These are phyloP conservation scores for Globisporangium alternatum DNA, from an alignment of 352 stramenopile genomes.

Conservation along the genomic window DNA sequence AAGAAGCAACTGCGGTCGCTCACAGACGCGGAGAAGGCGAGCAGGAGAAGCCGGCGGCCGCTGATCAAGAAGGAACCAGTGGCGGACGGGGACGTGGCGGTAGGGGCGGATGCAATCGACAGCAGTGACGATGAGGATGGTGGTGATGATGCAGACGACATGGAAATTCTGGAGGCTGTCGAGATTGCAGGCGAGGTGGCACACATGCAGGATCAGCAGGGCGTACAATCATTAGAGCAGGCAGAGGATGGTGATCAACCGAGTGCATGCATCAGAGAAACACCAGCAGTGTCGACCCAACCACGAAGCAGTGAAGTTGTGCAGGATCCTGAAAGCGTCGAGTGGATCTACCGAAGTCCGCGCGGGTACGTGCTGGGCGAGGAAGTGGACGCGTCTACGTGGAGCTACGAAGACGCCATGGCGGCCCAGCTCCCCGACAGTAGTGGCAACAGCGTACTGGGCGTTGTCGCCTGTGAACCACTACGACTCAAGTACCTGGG, in stretches of 20 bases:
- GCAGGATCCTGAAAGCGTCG: constrained; percentile 31
- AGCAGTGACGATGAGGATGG: not conserved
- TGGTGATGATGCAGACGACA: not conserved
- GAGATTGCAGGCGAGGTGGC: not conserved
- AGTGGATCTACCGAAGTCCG: constrained; percentile 62
- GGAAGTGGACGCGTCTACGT: constrained; percentile 41
- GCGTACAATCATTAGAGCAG: constrained; percentile 13
- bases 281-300: not conserved
- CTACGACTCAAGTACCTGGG: constrained; percentile 70
- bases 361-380: constrained; percentile 58
- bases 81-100: not conserved
- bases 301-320: constrained; percentile 12
- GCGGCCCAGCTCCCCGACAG: constrained; percentile 14
- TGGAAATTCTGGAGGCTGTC: constrained; percentile 1
- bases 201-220: not conserved
- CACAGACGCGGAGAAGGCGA: constrained; percentile 15
- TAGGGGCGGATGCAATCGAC: not conserved
- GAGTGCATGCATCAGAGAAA: not conserved
- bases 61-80: constrained; percentile 6
- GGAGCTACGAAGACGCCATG: constrained; percentile 66
- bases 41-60: not conserved
- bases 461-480: constrained; percentile 66
- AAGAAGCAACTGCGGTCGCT: constrained; percentile 33
- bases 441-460: constrained; percentile 45
- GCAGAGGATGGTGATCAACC: not conserved